These are phyloP conservation scores for Aspergillus luchuensis DNA, from an alignment of 2,329 filamentous ascomycete genomes.

Conservation along the genomic window DNA sequence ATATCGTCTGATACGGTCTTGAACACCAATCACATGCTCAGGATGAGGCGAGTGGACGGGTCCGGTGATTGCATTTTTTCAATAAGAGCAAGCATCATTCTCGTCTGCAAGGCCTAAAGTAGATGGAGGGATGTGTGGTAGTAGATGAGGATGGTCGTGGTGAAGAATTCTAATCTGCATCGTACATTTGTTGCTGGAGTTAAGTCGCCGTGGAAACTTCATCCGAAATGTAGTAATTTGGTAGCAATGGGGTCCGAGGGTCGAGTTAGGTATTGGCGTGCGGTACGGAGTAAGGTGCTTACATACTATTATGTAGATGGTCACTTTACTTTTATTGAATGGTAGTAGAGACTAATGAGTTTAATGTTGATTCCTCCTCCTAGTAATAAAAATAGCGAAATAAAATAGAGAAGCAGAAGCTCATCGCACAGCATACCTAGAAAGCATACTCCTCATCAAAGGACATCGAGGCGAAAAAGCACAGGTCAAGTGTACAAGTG, in stretches of 20 bases:
- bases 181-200: too few species aligned
- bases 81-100: background rate
- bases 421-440: background rate
- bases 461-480: background rate
- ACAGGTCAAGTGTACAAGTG: background rate
- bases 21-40: conserved; percentile 4
- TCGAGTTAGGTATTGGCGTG: too few species aligned
- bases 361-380: too few species aligned
- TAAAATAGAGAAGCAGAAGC: background rate
- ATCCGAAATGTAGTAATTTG: too few species aligned
- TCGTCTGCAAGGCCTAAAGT: background rate
- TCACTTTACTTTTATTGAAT: too few species aligned
- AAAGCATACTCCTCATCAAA: background rate
- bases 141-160: too few species aligned
- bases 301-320: too few species aligned
- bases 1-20: conserved; percentile 1
- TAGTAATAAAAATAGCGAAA: background rate
- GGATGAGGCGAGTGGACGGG: background rate
- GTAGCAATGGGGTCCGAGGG: too few species aligned
- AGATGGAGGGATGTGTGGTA: background rate
- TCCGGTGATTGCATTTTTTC: background rate
- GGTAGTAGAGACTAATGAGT: too few species aligned
- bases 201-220: too few species aligned
- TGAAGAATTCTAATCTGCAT: too few species aligned
- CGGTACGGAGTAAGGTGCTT: too few species aligned